Evolutionary conservation across 192 early-diverging fungal species (phyloP).

Genomic region (Ambispora gerdemannii): DNA sequence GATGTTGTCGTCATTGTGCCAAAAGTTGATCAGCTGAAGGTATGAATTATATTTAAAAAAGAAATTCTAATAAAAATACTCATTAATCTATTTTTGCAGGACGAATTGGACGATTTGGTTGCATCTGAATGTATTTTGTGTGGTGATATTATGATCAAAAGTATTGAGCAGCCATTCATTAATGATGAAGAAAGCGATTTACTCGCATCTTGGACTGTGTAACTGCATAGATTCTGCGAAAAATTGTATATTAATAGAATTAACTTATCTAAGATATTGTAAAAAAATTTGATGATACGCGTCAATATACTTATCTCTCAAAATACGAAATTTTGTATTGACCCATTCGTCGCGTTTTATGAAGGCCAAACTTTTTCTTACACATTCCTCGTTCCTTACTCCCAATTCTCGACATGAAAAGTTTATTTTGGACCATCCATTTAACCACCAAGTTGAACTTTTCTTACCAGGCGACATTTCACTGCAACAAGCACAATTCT

Average conservation of each 20-base stretch:
- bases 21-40: conserved; percentile 44
- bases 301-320: no score
- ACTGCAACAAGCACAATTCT: background rate
- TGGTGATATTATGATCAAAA: conserved; percentile 92
- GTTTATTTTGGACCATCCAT: conserved; percentile 37
- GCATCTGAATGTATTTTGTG: conserved; percentile 89
- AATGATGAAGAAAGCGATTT: conserved; percentile 50
- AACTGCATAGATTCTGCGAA: no score
- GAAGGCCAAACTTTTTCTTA: conserved; percentile 35
- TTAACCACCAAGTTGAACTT: conserved; percentile 35
- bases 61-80: background rate
- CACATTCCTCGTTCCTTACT: conserved; percentile 36
- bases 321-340: no score
- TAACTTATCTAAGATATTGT: no score
- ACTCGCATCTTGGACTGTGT: conserved; percentile 64
- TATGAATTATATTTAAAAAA: background rate
- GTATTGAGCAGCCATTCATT: conserved; percentile 80
- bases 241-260: no score
- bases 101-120: conserved; percentile 47
- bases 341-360: no score
- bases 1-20: conserved; percentile 48
- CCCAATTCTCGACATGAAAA: conserved; percentile 33
- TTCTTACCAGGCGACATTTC: conserved; percentile 18
- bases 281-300: no score
- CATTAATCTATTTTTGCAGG: conserved; percentile 21